phyloP scores from a whole-genome alignment of 208 protist genomes.

The Wallacemonas sp. region DNA sequence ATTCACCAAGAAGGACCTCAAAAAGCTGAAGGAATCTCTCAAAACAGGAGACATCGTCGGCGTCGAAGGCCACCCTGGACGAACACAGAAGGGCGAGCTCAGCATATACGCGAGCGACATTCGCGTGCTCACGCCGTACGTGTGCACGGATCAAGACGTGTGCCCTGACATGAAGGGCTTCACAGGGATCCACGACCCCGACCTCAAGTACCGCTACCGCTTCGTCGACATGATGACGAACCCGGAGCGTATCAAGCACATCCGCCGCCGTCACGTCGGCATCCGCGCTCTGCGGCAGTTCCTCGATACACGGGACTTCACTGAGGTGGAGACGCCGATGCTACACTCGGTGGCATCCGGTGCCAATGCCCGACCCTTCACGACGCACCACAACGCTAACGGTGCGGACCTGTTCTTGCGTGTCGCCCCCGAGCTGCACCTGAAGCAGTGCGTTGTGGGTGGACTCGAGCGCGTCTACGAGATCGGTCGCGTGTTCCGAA shows the following conservation, averaged over 20 bases:
- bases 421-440: constrained; percentile 93
- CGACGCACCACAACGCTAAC: constrained; percentile 91
- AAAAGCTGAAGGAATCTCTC: constrained; percentile 39
- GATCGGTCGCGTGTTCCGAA: constrained; percentile 94
- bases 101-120: constrained; percentile 61
- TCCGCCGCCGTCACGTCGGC: constrained; percentile 63
- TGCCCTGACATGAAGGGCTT: constrained; percentile 78
- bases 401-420: constrained; percentile 77
- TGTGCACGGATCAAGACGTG: constrained; percentile 80
- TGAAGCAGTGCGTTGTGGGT: constrained; percentile 95
- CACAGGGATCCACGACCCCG: constrained; percentile 57
- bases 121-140: constrained; percentile 74
- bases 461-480: constrained; percentile 95
- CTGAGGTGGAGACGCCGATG: constrained; percentile 95
- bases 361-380: constrained; percentile 91
- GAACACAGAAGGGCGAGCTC: constrained; percentile 83
- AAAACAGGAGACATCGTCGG: constrained; percentile 87
- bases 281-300: constrained; percentile 66
- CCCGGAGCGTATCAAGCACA: constrained; percentile 32
- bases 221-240: constrained; percentile 90
- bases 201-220: constrained; percentile 86
- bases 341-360: constrained; percentile 86
- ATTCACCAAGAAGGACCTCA: constrained; percentile 53
- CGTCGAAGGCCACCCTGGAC: constrained; percentile 63
- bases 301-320: constrained; percentile 70